A percentile compares a stretch with the other conserved stretches of the same genome.
These are phyloP conservation scores for Penicillium sp. DNA, from an alignment of 2,329 filamentous ascomycete species.

Conservation along the genomic window DNA sequence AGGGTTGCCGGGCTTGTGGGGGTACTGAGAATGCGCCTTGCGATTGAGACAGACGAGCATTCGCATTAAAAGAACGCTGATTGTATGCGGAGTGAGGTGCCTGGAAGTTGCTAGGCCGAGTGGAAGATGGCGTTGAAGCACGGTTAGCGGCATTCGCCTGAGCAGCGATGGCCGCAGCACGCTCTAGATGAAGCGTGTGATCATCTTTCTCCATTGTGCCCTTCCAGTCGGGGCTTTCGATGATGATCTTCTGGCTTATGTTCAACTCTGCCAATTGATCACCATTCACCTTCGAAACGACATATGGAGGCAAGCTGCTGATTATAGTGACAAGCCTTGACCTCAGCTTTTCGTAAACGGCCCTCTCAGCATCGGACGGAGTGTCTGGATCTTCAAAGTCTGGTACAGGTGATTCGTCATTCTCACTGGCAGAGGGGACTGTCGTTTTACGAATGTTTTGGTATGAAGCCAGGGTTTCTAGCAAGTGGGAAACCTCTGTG, in stretches of 20 bases:
- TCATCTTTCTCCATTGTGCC: constrained; percentile 86
- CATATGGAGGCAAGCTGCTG: constrained; percentile 75
- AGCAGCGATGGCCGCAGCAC: constrained; percentile 34
- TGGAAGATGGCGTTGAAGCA: constrained; percentile 34
- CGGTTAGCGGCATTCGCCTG: constrained; percentile 33
- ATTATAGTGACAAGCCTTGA: constrained; percentile 73
- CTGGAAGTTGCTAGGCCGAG: constrained; percentile 33
- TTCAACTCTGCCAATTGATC: constrained; percentile 81
- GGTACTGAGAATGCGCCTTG: constrained; percentile 32
- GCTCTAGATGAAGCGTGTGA: constrained; percentile 53
- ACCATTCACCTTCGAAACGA: constrained; percentile 81
- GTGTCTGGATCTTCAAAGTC: constrained; percentile 46
- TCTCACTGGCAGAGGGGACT: constrained; percentile 24
- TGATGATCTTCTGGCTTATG: constrained; percentile 74
- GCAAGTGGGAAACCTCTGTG: constrained; percentile 58
- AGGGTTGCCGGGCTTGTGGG: constrained; percentile 34
- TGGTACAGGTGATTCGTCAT: constrained; percentile 28
- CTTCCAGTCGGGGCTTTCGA: constrained; percentile 71
- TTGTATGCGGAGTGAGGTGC: constrained; percentile 32
- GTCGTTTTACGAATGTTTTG: constrained; percentile 60
- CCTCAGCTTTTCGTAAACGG: constrained; percentile 71
- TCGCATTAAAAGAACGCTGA: constrained; percentile 34
- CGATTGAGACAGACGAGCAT: constrained; percentile 28
- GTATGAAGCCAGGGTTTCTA: constrained; percentile 63
- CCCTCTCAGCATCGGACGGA: constrained; percentile 58